Evolutionary conservation across 768 basidiomycete species (phyloP), one percentile per base, ranked within the genome.

Genomic region (Candolleomyces aberdarensis): DNA sequence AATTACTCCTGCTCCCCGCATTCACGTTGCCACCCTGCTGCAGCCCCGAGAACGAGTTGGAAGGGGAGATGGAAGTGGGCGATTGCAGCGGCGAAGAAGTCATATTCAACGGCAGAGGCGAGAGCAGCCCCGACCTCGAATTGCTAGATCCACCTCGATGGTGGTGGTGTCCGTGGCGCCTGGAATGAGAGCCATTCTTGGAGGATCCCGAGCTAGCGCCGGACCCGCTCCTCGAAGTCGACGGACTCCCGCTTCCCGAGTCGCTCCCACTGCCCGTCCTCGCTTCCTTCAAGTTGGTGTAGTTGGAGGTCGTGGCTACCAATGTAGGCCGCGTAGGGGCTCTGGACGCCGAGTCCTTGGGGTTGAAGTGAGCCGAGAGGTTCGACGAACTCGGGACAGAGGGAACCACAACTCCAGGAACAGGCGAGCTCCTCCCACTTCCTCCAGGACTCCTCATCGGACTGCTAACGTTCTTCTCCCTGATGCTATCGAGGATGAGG

Each of bases 381-480:
- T 26, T 26, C 26, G 26, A 26, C 26, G 26, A 26, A 26, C 26
- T 26, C 26, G 26, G 3, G 2, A 26, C 26, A 3, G 26, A 2
- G 26, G 26, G 26, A 26, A 26, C 26, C 26, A 50, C 49, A 50
- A 31, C 55, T 2, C 14, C 41, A 44, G 44, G 44, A 41, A 36
- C 56, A 57, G 56, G 56, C 47, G 52, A 59, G 2, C 44, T 22
- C 41, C 56, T 60, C 36, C 60, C 63, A 3, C 26, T 26, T 26
- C 26, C 26, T 26, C 26, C 26, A 26, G 26, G 26, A 26, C 26
- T 26, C 26, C 26, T 26, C 26, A 26, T 26, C 26, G 26, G 26
- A 53, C 64, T 63, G 10, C 56, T 62, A 47, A 66, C 71, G 50
- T 66, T 74, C 65, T 69, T 68, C 64, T 69, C 67, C 57, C 69